Percentiles rank a stretch among this genome's conserved stretches.
phyloP scores from a whole-genome alignment of 306 rosid species.

The Citrullus mucosospermus region DNA sequence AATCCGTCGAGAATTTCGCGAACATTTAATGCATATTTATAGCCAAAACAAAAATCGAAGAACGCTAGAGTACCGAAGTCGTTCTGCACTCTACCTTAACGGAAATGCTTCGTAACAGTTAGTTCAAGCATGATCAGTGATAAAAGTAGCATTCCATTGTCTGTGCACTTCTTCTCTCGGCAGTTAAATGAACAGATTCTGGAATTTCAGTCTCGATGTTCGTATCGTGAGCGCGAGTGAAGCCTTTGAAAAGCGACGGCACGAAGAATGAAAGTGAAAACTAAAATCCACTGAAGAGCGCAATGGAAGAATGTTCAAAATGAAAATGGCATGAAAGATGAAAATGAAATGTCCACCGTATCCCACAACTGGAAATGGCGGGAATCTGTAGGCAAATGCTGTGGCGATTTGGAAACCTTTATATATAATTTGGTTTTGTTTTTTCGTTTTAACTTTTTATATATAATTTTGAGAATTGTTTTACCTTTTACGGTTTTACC shows the following conservation, averaged over 20 bases:
- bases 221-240: background rate
- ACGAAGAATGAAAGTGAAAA: background rate
- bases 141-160: background rate
- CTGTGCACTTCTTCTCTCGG: background rate
- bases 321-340: background rate
- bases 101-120: background rate
- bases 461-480: too few relatives aligned
- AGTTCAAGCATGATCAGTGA: background rate
- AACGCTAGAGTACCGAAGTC: background rate
- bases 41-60: background rate
- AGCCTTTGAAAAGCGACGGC: background rate
- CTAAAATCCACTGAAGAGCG: background rate
- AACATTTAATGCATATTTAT: background rate
- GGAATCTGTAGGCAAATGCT: background rate
- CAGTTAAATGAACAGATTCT: background rate
- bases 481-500: background rate
- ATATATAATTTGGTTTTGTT: too few relatives aligned
- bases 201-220: background rate
- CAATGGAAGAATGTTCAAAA: background rate
- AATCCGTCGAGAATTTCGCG: background rate
- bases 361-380: background rate
- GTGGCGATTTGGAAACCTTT: too few relatives aligned
- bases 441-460: too few relatives aligned
- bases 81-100: background rate
- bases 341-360: background rate